Percentiles rank a stretch among this genome's conserved stretches.
These are phyloP conservation scores for Amauroascus verrucosus DNA, from an alignment of 2,329 filamentous ascomycete species.

Conservation along the genomic window DNA sequence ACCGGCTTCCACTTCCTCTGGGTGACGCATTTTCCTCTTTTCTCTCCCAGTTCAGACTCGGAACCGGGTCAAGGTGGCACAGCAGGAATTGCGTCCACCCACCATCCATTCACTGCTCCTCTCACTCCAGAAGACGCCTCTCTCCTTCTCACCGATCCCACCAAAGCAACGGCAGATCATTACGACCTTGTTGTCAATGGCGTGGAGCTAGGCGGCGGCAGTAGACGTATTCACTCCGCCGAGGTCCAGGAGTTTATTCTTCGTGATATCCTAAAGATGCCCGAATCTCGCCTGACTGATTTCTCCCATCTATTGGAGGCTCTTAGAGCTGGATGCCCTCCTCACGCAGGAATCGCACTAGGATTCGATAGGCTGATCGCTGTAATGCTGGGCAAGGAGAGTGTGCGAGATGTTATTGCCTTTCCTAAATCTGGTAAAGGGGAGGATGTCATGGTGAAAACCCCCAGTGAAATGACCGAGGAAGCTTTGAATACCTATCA, in stretches of 20 bases:
- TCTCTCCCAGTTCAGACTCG: constrained; percentile 58
- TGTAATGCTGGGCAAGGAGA: constrained; percentile 63
- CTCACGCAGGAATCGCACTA: constrained; percentile 85
- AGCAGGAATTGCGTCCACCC: constrained; percentile 73
- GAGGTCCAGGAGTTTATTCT: constrained; percentile 76
- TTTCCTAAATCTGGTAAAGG: constrained; percentile 92
- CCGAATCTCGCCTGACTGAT: constrained; percentile 57
- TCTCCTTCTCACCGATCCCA: constrained; percentile 60
- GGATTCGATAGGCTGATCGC: constrained; percentile 83
- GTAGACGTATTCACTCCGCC: constrained; percentile 78
- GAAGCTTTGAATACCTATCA: constrained; percentile 52
- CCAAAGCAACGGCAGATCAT: constrained; percentile 68
- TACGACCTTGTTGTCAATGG: constrained; percentile 96
- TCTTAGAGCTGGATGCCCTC: constrained; percentile 75
- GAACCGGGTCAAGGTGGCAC: constrained; percentile 71
- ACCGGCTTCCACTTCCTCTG: constrained; percentile 61
- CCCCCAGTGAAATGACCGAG: constrained; percentile 58
- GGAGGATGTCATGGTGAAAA: constrained; percentile 72
- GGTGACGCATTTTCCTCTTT: constrained; percentile 86
- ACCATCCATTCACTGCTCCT: constrained; percentile 93
- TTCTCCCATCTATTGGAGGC: constrained; percentile 80
- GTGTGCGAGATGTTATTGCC: constrained; percentile 85
- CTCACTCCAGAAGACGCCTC: constrained; percentile 62
- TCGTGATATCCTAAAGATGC: constrained; percentile 72
- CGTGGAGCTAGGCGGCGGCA: constrained; percentile 86